Conservation (phyloP, 148 eudicot genomes). For the Talinum fruticosum region DNA sequence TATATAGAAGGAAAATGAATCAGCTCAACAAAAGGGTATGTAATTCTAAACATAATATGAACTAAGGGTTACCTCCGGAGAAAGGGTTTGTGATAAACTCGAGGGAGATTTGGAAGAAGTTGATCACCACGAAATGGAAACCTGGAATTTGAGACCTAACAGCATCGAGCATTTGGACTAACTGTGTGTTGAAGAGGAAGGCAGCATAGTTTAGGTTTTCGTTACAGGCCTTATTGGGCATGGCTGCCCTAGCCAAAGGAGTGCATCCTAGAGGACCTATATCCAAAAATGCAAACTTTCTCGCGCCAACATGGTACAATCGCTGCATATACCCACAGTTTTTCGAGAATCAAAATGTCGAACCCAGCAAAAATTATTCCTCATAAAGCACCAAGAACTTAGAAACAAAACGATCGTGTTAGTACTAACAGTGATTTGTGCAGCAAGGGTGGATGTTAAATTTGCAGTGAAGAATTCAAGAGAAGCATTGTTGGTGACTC, state of each 20-base stretch:
- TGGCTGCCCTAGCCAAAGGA: conserved; percentile 15
- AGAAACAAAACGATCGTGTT: too few relatives aligned
- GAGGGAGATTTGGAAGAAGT: conserved; percentile 19
- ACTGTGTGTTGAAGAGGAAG: conserved; percentile 8
- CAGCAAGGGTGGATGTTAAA: conserved; percentile 14
- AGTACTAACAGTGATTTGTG: conserved; percentile 19
- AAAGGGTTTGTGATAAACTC: conserved; percentile 11
- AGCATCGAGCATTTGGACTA: conserved; percentile 10
- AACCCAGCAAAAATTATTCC: background rate
- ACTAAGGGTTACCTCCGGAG: conserved; percentile 16
- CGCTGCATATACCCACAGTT: conserved; percentile 4
- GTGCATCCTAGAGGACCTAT: conserved; percentile 24
- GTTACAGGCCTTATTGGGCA: conserved; percentile 15
- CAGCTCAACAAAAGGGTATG: too few relatives aligned
- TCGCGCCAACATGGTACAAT: conserved; percentile 23
- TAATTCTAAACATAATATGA: too few relatives aligned
- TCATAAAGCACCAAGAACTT: background rate
- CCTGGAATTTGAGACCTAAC: conserved; percentile 4
- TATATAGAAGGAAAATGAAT: too few relatives aligned
- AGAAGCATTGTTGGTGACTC: background rate
- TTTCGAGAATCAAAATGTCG: background rate
- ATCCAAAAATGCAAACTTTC: conserved; percentile 18
- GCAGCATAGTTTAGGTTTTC: conserved; percentile 20
- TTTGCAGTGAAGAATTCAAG: conserved; percentile 13
- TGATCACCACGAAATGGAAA: conserved; percentile 9